Conservation (phyloP, 73 alveolate genomes). For the Paramecium sonneborni region DNA sequence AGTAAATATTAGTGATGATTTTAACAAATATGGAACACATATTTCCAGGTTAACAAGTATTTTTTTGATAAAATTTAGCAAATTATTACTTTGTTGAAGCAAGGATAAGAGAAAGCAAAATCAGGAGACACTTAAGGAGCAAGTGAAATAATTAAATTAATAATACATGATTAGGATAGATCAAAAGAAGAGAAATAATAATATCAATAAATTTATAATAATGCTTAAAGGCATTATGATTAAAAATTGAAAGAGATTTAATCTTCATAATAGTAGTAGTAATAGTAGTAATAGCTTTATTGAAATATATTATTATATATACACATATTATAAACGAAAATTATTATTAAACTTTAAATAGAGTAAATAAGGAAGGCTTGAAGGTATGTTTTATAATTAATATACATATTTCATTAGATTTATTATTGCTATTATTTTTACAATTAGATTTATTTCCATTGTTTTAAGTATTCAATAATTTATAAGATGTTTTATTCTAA, state of each 20-base stretch:
- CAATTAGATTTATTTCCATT: conserved; percentile 27
- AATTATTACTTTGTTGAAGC: not conserved
- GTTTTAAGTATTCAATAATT: conserved; percentile 62
- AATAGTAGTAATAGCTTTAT: not conserved
- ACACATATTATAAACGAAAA: not conserved
- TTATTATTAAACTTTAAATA: not conserved
- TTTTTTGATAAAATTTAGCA: not conserved
- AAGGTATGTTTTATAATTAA: not conserved
- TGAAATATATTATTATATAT: conserved; percentile 28
- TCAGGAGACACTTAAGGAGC: conserved; percentile 36
- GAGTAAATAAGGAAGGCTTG: not conserved
- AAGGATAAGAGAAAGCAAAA: conserved; percentile 41
- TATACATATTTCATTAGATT: not conserved
- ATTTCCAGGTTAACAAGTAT: conserved; percentile 13
- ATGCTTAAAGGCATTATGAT: conserved; percentile 56
- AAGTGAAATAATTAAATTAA: not conserved
- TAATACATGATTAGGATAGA: conserved; percentile 41
- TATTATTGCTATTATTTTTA: not conserved
- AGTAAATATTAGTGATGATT: conserved; percentile 27
- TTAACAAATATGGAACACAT: conserved; percentile 46
- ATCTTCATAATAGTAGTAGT: not conserved
- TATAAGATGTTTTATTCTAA: conserved; percentile 81
- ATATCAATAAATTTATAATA: conserved; percentile 50
- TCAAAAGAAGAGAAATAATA: conserved; percentile 49
- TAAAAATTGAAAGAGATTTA: conserved; percentile 27